These are phyloP conservation scores for Cryptococcus floricola DNA, from an alignment of 1,284 basidiomycete genomes.

Conservation along the genomic window DNA sequence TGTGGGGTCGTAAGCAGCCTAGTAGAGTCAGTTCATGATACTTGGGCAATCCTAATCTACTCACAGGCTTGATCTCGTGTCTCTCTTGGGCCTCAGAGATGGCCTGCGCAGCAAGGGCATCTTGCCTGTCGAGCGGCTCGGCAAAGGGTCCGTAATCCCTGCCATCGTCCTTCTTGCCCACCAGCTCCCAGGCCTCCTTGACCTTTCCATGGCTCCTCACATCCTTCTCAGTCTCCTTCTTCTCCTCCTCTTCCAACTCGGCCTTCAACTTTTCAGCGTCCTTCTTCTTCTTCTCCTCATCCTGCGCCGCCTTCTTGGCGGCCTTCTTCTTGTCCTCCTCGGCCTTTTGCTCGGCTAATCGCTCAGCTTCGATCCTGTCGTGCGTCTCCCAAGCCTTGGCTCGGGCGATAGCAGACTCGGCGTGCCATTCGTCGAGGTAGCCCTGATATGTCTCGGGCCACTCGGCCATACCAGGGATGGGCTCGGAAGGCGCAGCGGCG, in stretches of 20 bases:
- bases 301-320: slow-evolving; percentile 25
- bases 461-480: slow-evolving; percentile 28
- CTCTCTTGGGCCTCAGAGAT: slow-evolving; percentile 29
- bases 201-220: slow-evolving; percentile 48
- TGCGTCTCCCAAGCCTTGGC: slow-evolving; percentile 69
- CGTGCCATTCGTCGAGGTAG: slow-evolving; percentile 67
- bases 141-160: slow-evolving; percentile 22
- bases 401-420: slow-evolving; percentile 67
- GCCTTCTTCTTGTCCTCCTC: slow-evolving; percentile 19
- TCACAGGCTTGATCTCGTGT: slow-evolving; percentile 16
- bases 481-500: slow-evolving; percentile 12
- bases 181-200: slow-evolving; percentile 57
- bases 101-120: slow-evolving; percentile 29
- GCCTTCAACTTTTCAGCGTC: slow-evolving; percentile 19
- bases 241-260: slow-evolving; percentile 19
- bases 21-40: not conserved
- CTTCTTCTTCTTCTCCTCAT: slow-evolving; percentile 23
- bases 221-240: slow-evolving; percentile 6
- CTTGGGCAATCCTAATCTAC: not conserved
- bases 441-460: slow-evolving; percentile 67
- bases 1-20: slow-evolving; percentile 35
- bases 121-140: too few relatives aligned
- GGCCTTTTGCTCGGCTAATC: slow-evolving; percentile 20
- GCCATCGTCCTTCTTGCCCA: slow-evolving; percentile 32
- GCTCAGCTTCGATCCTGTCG: slow-evolving; percentile 61